These are phyloP conservation scores for Saksenaea oblongispora DNA, from an alignment of 371 early-diverging fungal genomes.

Conservation along the genomic window DNA sequence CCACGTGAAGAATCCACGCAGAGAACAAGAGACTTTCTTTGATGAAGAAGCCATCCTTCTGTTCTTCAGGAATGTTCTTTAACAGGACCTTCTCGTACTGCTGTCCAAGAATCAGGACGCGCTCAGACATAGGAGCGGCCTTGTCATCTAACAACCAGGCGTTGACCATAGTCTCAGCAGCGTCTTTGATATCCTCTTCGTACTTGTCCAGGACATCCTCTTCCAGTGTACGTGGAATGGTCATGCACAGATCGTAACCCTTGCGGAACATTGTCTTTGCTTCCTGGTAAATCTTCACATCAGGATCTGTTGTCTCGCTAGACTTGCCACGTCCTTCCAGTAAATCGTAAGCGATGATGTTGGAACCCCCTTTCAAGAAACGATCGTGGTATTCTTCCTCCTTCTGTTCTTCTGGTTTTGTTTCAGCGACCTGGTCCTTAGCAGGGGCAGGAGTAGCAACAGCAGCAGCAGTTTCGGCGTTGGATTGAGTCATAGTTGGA, in stretches of 20 bases:
- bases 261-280: conserved; percentile 62
- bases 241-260: conserved; percentile 60
- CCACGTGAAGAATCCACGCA: conserved; percentile 66
- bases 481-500: background rate
- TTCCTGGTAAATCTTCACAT: conserved; percentile 56
- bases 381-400: conserved; percentile 50
- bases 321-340: conserved; percentile 58
- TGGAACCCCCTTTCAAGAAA: conserved; percentile 50
- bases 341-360: conserved; percentile 63
- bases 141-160: conserved; percentile 72
- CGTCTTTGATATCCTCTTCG: conserved; percentile 60
- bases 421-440: conserved; percentile 1
- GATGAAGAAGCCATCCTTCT: conserved; percentile 54
- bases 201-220: conserved; percentile 55
- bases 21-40: conserved; percentile 50
- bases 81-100: conserved; percentile 58
- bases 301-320: conserved; percentile 61
- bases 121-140: conserved; percentile 67
- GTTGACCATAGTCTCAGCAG: conserved; percentile 62
- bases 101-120: conserved; percentile 61
- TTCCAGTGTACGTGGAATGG: conserved; percentile 60
- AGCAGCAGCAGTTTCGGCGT: background rate
- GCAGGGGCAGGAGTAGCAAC: background rate
- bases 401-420: conserved; percentile 6
- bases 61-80: conserved; percentile 49